Base-by-base conservation (phyloP, 2,329 filamentous ascomycete genomes). In the Botrytis byssoidea region DNA sequence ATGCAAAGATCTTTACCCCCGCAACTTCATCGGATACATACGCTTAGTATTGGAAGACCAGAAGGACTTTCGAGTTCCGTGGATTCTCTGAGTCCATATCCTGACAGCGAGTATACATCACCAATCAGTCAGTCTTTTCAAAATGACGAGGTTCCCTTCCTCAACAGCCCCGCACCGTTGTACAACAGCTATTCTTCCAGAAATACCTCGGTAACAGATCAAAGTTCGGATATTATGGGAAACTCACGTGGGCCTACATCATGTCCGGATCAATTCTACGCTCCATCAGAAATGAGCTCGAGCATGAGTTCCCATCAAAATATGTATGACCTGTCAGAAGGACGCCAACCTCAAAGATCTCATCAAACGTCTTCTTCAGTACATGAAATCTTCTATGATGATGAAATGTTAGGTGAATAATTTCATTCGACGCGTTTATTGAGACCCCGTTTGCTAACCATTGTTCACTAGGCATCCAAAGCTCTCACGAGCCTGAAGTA, bases 261-360 rank as follows among this genome's bases (percentile, higher is more conserved):
- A 22, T 91, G 87, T 78, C 88, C 88, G n/a, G 86, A 88, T 75
- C 85, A 89, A 55, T 85, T 87, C 75, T 90, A 90, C 77, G 84
- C 87, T n/a, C 85, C 86, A 12, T 90, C 88, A 7, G 89, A 91
- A 78, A 85, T 86, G 72, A 85, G 87, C 79, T 90, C 88, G 57
- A 90, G 87, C 80, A 85, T 90, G 73, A 85, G 86, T 76, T 89
- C 88, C 42, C 88, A 90, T 77, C 84, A 86, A 76, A 88, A 90
- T 75, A 84, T 84, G 74, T 88, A 89, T 79, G 89, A 90, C 69
- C 75, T 80, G 32, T 68, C 76, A 20, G 79, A 84, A 55, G 73
- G 73, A 55, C 79, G 76, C 70, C 79, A 78, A 67, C 75, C 78
- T 59, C 79, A 79, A 65, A 66, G 74, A n/a, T 80, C 79, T 57